These are phyloP conservation scores for Wilcoxina mikolae DNA, from an alignment of 495 filamentous ascomycete genomes.

Conservation along the genomic window DNA sequence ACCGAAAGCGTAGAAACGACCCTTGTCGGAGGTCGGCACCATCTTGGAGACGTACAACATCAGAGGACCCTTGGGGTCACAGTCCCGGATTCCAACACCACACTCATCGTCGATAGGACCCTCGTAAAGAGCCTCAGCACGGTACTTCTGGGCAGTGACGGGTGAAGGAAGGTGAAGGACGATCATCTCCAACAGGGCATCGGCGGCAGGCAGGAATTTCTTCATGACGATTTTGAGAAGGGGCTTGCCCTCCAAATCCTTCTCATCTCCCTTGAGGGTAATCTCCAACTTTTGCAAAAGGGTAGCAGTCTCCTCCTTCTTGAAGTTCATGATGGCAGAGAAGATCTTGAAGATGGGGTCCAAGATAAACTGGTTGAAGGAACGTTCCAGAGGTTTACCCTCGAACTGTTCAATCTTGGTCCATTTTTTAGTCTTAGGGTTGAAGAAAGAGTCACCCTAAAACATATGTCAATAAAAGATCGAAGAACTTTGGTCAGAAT, in stretches of 20 bases:
- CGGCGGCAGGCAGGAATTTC: conserved; percentile 94
- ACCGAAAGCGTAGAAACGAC: conserved; percentile 99
- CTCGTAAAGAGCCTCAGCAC: conserved; percentile 97
- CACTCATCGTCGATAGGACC: conserved; percentile 84
- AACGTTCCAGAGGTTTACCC: conserved; percentile 82
- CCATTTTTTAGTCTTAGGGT: conserved; percentile 99
- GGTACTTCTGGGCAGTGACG: conserved; percentile 92
- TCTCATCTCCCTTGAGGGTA: conserved; percentile 73
- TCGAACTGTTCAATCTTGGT: conserved; percentile 67
- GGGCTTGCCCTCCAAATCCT: conserved; percentile 86
- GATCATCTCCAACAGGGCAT: conserved; percentile 99
- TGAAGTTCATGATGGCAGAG: conserved; percentile 87
- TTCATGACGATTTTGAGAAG: conserved; percentile 96
- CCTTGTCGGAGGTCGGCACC: conserved; percentile 98
- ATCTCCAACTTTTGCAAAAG: conserved; percentile 87
- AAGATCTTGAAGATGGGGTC: conserved; percentile 99
- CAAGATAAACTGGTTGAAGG: conserved; percentile 97
- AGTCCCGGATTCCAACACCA: conserved; percentile 92
- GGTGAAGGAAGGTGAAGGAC: conserved; percentile 97
- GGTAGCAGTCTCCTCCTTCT: conserved; percentile 76
- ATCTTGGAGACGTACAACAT: conserved; percentile 99
- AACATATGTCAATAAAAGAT: conserved; percentile 18
- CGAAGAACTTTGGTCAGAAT: background rate
- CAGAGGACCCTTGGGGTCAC: conserved; percentile 90
- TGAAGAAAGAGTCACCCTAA: conserved; percentile 98